A percentile compares a stretch with the other conserved stretches of the same genome.
Conservation (phyloP, 306 rosid genomes). For the Prunus armeniaca region DNA sequence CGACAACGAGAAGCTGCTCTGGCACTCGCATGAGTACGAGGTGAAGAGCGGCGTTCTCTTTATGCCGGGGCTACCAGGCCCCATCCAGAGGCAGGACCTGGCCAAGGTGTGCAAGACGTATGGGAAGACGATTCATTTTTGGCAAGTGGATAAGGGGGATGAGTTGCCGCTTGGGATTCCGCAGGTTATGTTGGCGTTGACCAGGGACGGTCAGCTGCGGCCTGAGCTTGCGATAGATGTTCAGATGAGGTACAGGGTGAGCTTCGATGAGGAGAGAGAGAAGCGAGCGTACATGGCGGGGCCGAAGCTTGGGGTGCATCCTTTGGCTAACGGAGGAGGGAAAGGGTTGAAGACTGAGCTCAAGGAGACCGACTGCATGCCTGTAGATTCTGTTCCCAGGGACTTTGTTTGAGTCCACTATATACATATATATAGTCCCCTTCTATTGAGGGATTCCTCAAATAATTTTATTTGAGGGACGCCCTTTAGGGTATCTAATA, state of each 20-base stretch:
- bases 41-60: constrained; percentile 67
- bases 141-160: constrained; percentile 73
- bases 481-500: too few relatives aligned
- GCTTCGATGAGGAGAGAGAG: constrained; percentile 47
- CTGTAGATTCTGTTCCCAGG: constrained; percentile 29
- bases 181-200: constrained; percentile 73
- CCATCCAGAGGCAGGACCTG: constrained; percentile 48
- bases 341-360: constrained; percentile 58
- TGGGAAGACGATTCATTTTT: constrained; percentile 74
- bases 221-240: constrained; percentile 32
- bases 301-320: constrained; percentile 59
- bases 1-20: constrained; percentile 62
- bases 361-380: constrained; percentile 39
- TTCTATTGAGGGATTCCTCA: too few relatives aligned
- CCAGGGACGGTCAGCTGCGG: constrained; percentile 64
- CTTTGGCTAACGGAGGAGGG: constrained; percentile 68
- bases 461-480: too few relatives aligned
- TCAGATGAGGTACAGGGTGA: constrained; percentile 41
- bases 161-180: constrained; percentile 68
- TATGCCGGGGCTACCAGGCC: constrained; percentile 51
- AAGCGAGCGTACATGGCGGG: constrained; percentile 59
- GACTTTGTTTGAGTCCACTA: constrained; percentile 35
- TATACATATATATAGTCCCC: too few relatives aligned
- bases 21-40: constrained; percentile 90
- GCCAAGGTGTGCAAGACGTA: constrained; percentile 70